A percentile compares a stretch with the other conserved stretches of the same genome.
Evolutionary conservation across 2,329 filamentous ascomycete genomes (phyloP).

Genomic region (Talaromyces sp.): DNA sequence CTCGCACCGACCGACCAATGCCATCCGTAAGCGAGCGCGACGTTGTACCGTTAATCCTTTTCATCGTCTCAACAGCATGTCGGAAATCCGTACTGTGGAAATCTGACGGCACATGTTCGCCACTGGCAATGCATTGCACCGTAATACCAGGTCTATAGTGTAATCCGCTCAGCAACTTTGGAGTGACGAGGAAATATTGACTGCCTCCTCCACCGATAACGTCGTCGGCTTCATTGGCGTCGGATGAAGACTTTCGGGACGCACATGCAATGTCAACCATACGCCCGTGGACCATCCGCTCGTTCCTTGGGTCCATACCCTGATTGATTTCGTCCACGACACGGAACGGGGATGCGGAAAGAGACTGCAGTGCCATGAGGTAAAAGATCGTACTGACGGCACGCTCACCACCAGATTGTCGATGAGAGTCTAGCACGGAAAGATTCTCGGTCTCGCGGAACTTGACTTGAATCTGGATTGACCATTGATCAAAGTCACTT

Average conservation of each 20-base stretch:
- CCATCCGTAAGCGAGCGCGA: conserved; percentile 7
- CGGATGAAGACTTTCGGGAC: conserved; percentile 27
- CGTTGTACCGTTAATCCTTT: conserved; percentile 24
- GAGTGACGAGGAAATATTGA: conserved; percentile 95
- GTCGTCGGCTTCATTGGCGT: conserved; percentile 54
- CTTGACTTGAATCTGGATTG: conserved; percentile 88
- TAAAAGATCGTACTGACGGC: conserved; percentile 98
- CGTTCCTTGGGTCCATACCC: conserved; percentile 98
- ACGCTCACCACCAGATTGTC: conserved; percentile 93
- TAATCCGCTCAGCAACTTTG: conserved; percentile 82
- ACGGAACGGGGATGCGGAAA: conserved; percentile 91
- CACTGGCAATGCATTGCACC: conserved; percentile 88
- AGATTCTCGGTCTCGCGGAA: conserved; percentile 85
- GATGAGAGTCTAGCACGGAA: conserved; percentile 81
- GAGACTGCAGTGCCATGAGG: conserved; percentile 92
- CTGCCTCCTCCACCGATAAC: conserved; percentile 45
- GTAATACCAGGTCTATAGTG: conserved; percentile 89
- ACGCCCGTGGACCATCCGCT: conserved; percentile 94
- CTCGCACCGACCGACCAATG: neutral
- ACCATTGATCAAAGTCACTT: conserved; percentile 90
- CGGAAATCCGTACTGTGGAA: conserved; percentile 38
- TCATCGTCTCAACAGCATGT: conserved; percentile 34
- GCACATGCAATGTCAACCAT: conserved; percentile 95
- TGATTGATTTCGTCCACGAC: conserved; percentile 99
- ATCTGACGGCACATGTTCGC: conserved; percentile 57